A percentile compares a stretch with the other conserved stretches of the same genome.
These are phyloP conservation scores for Datura wrightii DNA, from an alignment of 257 asterid genomes.

Conservation along the genomic window DNA sequence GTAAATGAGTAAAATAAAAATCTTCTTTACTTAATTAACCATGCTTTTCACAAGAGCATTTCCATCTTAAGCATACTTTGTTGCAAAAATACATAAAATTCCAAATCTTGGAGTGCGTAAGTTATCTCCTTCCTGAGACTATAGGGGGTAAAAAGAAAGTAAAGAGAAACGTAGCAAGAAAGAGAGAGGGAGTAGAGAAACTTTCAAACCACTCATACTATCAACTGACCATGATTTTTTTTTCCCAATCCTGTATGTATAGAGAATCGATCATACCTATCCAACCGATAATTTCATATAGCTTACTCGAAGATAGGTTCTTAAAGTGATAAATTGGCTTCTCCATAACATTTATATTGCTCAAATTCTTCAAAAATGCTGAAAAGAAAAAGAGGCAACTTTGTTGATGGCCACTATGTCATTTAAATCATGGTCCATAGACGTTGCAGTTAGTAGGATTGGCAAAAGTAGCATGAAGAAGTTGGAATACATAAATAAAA, in stretches of 20 bases:
- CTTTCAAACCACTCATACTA: not conserved
- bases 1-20: not conserved
- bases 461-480: not conserved
- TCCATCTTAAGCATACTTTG: not conserved
- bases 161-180: not conserved
- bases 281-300: not conserved
- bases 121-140: not conserved
- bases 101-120: not conserved
- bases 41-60: not conserved
- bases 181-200: not conserved
- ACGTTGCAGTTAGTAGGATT: not conserved
- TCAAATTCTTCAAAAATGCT: too few relatives aligned
- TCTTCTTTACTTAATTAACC: not conserved
- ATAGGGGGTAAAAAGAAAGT: not conserved
- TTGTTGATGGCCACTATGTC: too few relatives aligned
- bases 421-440: not conserved
- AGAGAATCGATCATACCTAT: not conserved
- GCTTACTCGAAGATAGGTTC: too few relatives aligned
- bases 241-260: not conserved
- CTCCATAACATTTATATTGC: not conserved
- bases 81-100: not conserved
- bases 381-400: too few relatives aligned
- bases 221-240: not conserved
- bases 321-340: not conserved
- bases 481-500: not conserved